phyloP scores from a whole-genome alignment of 2,329 filamentous ascomycete species.

The Orbilia quercus region DNA sequence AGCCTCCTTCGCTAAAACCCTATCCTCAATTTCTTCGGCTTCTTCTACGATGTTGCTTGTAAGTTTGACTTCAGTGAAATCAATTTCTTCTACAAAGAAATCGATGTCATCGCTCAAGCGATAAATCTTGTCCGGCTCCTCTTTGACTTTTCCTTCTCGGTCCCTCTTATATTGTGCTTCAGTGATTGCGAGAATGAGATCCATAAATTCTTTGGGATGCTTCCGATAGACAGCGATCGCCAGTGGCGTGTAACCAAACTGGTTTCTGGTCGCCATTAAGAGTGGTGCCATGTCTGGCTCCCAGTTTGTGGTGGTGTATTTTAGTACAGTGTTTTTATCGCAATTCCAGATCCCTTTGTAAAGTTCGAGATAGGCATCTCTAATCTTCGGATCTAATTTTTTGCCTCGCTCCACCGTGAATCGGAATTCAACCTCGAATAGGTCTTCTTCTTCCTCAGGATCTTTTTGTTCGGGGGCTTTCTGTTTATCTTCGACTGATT shows the following conservation, averaged over 20 bases:
- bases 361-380: background rate
- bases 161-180: constrained; percentile 74
- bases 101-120: constrained; percentile 60
- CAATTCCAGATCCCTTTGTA: constrained; percentile 79
- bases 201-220: constrained; percentile 69
- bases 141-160: constrained; percentile 67
- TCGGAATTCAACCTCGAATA: constrained; percentile 42
- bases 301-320: constrained; percentile 32
- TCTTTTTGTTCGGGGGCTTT: background rate
- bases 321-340: constrained; percentile 63
- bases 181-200: constrained; percentile 75
- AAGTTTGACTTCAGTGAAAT: constrained; percentile 25
- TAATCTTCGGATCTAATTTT: constrained; percentile 46
- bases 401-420: constrained; percentile 18
- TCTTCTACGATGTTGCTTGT: constrained; percentile 61
- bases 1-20: constrained; percentile 10
- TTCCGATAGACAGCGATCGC: constrained; percentile 72
- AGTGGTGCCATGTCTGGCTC: constrained; percentile 73
- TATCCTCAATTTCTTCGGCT: constrained; percentile 2
- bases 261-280: constrained; percentile 68
- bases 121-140: constrained; percentile 56
- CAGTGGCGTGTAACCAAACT: constrained; percentile 69
- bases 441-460: constrained; percentile 54
- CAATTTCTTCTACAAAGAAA: constrained; percentile 60
- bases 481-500: constrained; percentile 26